Percentiles rank a stretch among this genome's conserved stretches.
These are phyloP conservation scores for Dendrobium chrysotoxum DNA, from an alignment of 106 monocot species.

Conservation along the genomic window DNA sequence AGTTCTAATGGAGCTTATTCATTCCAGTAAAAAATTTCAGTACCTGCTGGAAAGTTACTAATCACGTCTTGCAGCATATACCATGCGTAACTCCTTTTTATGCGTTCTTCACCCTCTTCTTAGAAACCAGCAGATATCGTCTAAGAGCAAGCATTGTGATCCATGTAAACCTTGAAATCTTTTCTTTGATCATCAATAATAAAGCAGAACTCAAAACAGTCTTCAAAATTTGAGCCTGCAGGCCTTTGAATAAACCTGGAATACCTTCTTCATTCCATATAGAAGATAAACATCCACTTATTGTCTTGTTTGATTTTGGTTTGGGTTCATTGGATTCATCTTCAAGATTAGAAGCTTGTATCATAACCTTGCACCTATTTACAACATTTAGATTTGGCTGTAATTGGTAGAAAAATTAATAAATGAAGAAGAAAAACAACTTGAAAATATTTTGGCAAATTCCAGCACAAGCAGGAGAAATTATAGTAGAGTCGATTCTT, in stretches of 20 bases:
- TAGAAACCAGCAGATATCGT: conserved; percentile 45
- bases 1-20: conserved; percentile 2
- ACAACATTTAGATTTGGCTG: neutral
- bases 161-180: conserved; percentile 81
- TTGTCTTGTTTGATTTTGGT: conserved; percentile 48
- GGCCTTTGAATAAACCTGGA: conserved; percentile 77
- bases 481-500: neutral
- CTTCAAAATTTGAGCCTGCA: conserved; percentile 93
- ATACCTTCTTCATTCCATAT: conserved; percentile 7
- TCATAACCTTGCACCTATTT: conserved; percentile 92
- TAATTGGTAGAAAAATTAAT: neutral
- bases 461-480: neutral
- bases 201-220: conserved; percentile 90
- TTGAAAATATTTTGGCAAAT: neutral
- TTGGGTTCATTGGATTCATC: conserved; percentile 15
- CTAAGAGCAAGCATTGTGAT: conserved; percentile 69
- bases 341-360: conserved; percentile 54
- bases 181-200: conserved; percentile 97
- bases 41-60: neutral
- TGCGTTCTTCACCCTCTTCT: conserved; percentile 37
- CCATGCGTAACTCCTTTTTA: neutral
- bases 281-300: conserved; percentile 38
- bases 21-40: neutral
- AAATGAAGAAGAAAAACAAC: neutral
- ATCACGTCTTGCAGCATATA: no score